A percentile compares a stretch with the other conserved stretches of the same genome.
Evolutionary conservation across 2,329 filamentous ascomycete genomes (phyloP).

Genomic region (Periconia sp.): DNA sequence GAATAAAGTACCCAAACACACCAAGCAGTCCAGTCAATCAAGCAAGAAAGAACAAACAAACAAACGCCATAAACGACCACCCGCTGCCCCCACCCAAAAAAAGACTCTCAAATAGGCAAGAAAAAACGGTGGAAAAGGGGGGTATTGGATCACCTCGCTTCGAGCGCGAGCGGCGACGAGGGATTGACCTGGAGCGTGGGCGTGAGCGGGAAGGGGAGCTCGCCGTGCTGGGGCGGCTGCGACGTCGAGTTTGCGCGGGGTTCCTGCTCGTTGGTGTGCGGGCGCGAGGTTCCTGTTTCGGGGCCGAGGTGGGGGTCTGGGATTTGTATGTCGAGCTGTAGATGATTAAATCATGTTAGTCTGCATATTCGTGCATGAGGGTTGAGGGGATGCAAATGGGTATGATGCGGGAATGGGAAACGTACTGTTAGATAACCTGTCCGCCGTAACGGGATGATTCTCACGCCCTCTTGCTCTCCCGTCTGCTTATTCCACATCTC

Average conservation of each 20-base stretch:
- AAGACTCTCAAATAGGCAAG: not conserved
- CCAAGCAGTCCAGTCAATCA: too few species aligned
- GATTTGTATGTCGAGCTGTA: constrained; percentile 76
- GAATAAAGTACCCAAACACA: too few species aligned
- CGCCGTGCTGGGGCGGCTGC: constrained; percentile 9
- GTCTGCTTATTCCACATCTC: constrained; percentile 79
- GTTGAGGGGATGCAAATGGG: not conserved
- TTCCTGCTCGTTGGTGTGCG: constrained; percentile 32
- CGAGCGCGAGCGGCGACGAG: constrained; percentile 25
- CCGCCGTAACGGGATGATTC: constrained; percentile 74
- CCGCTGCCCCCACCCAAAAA: not conserved
- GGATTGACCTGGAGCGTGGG: constrained; percentile 34
- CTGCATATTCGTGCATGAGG: not conserved
- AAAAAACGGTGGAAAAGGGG: not conserved
- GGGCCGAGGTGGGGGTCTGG: constrained; percentile 69
- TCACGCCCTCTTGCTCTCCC: constrained; percentile 64
- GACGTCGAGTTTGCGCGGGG: constrained; percentile 9
- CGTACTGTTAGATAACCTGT: constrained; percentile 86
- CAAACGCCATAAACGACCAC: not conserved
- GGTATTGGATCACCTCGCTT: constrained; percentile 14
- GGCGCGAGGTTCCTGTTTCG: constrained; percentile 27
- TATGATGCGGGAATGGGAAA: constrained; percentile 5
- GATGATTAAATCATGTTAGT: constrained; percentile 6
- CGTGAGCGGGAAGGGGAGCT: constrained; percentile 20
- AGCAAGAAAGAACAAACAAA: not conserved